Conservation (phyloP, 306 rosid species). For the Mucuna pruriens region DNA sequence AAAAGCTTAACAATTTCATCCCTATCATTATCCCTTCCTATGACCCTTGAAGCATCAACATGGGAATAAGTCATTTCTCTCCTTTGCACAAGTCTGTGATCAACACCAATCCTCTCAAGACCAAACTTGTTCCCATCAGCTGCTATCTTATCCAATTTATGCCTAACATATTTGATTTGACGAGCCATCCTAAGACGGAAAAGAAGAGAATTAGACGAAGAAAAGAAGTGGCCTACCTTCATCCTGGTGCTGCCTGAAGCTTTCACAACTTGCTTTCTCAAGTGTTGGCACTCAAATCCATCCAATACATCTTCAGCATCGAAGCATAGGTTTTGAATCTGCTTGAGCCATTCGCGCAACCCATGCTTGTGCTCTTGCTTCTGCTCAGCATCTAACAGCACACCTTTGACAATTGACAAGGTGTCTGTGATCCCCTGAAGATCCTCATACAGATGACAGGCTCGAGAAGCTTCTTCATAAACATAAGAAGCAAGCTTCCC, state of each 20-base stretch:
- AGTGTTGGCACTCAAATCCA: neutral
- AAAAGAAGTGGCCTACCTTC: slow-evolving; percentile 25
- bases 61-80: slow-evolving; percentile 28
- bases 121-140: slow-evolving; percentile 20
- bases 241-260: neutral
- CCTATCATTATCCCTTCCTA: slow-evolving; percentile 26
- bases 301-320: slow-evolving; percentile 23
- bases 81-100: neutral
- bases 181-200: slow-evolving; percentile 3
- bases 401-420: neutral
- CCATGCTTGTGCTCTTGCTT: slow-evolving; percentile 2
- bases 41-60: slow-evolving; percentile 4
- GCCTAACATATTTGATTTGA: neutral
- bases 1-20: slow-evolving; percentile 1
- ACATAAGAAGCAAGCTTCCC: slow-evolving; percentile 7
- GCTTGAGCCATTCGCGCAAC: slow-evolving; percentile 18
- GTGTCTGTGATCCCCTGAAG: neutral
- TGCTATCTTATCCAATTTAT: slow-evolving; percentile 20
- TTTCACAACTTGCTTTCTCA: neutral
- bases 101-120: neutral
- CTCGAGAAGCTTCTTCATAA: slow-evolving; percentile 19
- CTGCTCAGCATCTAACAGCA: slow-evolving; percentile 26
- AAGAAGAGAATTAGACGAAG: slow-evolving; percentile 1
- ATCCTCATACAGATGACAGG: slow-evolving; percentile 7
- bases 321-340: neutral